Base-by-base conservation (phyloP, 805 yeast species). In the Yarrowia sp. region DNA sequence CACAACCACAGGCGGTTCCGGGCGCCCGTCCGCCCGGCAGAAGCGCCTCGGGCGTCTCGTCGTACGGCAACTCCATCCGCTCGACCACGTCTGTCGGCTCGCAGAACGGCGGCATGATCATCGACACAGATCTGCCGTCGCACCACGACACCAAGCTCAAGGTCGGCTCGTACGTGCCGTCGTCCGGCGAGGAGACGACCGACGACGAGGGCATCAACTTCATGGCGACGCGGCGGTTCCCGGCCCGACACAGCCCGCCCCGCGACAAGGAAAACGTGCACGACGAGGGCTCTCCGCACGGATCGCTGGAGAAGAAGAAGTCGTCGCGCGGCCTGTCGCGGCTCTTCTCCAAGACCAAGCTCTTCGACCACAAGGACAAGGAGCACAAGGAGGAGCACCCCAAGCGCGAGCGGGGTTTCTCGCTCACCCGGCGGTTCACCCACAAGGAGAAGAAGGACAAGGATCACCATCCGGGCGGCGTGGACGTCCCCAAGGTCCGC, bases 171-270 rank as follows among this genome's bases (percentile, higher is more conserved):
- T 51, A 51, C 58, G 58, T 51, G 32, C 58, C 58, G 12, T 51
- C 58, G 16, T 51, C 58, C 2, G 58, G 58, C 22, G 58, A 51
- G 6, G 58, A 51, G 13, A 51, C 58, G 14, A 51, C 58, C 32
- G 58, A 51, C 58, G 58, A 51, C 42, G 58, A 51, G 32, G 58
- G 58, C 10, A 32, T 51, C 58, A 51, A 51, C 42, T 51, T 51
- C 32, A 33, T 51, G 58, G 58, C 58, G 8, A 35, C 58, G 13
- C 32, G 58, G 12, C 58, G 58, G 32, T 38, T 55, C 27, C 47
- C 47, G 3, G 24, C 33, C 7, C 22, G 25, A 27, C 4, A 25
- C 35, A 21, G 21, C 21, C 47, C 61, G 14, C 22, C 47, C 35
- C 32, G 41, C 14, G 58, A 51, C 9, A 51, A 51, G 58, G 58